Evolutionary conservation across 108 stramenopile genomes (phyloP).

Genomic region (Pseudonitzschia multiseries): DNA sequence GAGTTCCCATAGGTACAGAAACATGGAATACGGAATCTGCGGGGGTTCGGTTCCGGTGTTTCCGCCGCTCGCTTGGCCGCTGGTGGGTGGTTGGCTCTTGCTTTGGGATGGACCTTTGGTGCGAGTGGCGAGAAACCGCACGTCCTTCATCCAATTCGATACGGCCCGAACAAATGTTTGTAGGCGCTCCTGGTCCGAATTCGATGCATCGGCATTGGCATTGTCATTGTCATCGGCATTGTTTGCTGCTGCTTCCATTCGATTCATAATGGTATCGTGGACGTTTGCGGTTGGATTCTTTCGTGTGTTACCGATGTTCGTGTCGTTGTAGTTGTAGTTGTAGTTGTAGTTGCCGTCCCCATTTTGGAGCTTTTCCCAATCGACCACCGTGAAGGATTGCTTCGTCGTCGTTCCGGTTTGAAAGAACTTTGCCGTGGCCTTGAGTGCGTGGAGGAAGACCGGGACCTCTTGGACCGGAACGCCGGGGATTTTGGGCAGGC

Average conservation of each 20-base stretch:
- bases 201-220: neutral
- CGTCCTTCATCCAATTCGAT: constrained; percentile 33
- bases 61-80: too few species aligned
- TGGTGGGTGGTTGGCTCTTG: constrained; percentile 1
- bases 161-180: constrained; percentile 25
- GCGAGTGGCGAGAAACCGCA: constrained; percentile 33
- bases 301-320: too few species aligned
- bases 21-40: constrained; percentile 39
- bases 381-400: neutral
- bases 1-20: constrained; percentile 39
- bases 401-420: neutral
- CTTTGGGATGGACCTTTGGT: neutral
- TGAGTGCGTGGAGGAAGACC: constrained; percentile 37
- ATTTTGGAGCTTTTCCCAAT: constrained; percentile 6
- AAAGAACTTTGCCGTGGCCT: constrained; percentile 33
- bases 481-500: constrained; percentile 39
- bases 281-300: neutral
- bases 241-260: constrained; percentile 21
- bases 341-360: neutral
- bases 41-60: constrained; percentile 9
- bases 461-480: constrained; percentile 42
- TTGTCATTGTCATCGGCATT: neutral
- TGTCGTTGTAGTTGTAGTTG: neutral
- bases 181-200: constrained; percentile 10
- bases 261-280: constrained; percentile 28